Conservation (phyloP, 306 rosid species). For the Cicer pinnatifidum region DNA sequence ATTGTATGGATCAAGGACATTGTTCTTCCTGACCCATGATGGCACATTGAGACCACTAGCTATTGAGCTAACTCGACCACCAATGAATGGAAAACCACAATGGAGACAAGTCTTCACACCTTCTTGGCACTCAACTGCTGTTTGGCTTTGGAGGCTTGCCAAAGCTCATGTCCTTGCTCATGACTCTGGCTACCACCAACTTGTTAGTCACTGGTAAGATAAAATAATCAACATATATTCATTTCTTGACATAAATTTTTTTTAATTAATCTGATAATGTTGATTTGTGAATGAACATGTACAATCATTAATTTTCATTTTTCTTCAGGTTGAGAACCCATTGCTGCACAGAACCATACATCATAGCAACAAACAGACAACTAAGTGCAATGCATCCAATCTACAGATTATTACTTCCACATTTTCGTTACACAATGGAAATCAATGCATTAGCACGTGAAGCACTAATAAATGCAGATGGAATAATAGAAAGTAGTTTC, state of each 20-base stretch:
- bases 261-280: no score
- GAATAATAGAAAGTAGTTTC: constrained; percentile 65
- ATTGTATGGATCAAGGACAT: constrained; percentile 74
- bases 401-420: constrained; percentile 75
- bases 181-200: constrained; percentile 84
- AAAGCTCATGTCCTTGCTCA: constrained; percentile 86
- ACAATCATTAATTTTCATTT: background rate
- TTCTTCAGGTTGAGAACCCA: constrained; percentile 80
- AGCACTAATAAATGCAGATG: constrained; percentile 62
- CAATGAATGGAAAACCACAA: constrained; percentile 61
- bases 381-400: constrained; percentile 87
- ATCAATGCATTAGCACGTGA: constrained; percentile 83
- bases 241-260: background rate
- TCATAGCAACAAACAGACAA: constrained; percentile 80
- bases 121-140: constrained; percentile 61
- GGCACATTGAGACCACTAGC: constrained; percentile 68
- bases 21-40: constrained; percentile 62
- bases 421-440: constrained; percentile 90
- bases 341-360: constrained; percentile 74
- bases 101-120: constrained; percentile 73
- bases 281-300: no score
- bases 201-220: constrained; percentile 71
- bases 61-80: constrained; percentile 81
- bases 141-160: constrained; percentile 95
- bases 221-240: background rate